phyloP scores from a whole-genome alignment of 805 yeast genomes.

The Ogataea polymorpha region DNA sequence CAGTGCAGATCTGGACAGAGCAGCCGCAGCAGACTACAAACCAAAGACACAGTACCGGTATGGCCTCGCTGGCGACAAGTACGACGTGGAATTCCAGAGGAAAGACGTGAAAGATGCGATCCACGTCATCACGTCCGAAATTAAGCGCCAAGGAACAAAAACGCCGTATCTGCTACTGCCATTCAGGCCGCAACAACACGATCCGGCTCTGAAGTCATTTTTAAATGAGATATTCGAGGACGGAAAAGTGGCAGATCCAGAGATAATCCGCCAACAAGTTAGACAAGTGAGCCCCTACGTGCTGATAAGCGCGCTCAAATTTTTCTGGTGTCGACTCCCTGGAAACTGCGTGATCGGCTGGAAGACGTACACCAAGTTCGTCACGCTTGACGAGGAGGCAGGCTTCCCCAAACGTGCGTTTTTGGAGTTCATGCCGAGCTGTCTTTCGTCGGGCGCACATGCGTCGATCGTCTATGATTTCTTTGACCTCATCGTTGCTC shows the following conservation, averaged over 20 bases:
- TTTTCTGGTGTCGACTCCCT: constrained; percentile 84
- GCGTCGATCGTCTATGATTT: constrained; percentile 88
- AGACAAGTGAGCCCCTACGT: constrained; percentile 63
- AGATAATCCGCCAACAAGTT: constrained; percentile 41
- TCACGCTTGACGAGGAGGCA: constrained; percentile 58
- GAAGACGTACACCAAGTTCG: constrained; percentile 75
- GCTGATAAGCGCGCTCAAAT: constrained; percentile 70
- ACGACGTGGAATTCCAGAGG: constrained; percentile 49
- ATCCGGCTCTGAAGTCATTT: constrained; percentile 54
- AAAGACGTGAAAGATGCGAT: constrained; percentile 65
- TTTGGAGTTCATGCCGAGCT: constrained; percentile 77
- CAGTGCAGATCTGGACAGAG: constrained; percentile 25
- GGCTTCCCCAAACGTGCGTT: constrained; percentile 73
- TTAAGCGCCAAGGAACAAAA: constrained; percentile 62
- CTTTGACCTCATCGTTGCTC: constrained; percentile 71
- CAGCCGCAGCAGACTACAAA: constrained; percentile 13
- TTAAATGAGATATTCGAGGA: constrained; percentile 52
- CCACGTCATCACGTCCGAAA: constrained; percentile 67
- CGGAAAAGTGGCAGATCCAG: constrained; percentile 47
- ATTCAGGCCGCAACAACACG: constrained; percentile 67
- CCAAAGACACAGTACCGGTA: constrained; percentile 29
- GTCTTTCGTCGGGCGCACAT: constrained; percentile 79
- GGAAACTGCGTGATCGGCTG: constrained; percentile 80
- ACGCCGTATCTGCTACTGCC: constrained; percentile 76
- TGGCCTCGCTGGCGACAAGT: constrained; percentile 22